phyloP scores from a whole-genome alignment of 352 stramenopile species.

The Hyaloperonospora brassicae region DNA sequence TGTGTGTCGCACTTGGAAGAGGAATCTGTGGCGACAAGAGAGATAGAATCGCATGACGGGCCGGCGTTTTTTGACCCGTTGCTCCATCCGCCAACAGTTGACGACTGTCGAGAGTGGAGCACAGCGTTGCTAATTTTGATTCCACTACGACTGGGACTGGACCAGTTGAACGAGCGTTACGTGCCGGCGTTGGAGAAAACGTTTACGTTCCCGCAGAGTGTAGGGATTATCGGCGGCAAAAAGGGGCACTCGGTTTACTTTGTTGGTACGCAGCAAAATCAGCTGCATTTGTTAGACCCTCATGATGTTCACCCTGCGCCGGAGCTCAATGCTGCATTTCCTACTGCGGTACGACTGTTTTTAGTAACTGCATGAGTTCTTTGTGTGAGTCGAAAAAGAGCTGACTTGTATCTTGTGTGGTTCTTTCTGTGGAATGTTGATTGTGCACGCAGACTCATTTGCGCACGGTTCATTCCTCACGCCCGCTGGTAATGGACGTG shows the following conservation, averaged over 20 bases:
- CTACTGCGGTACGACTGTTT: conserved; percentile 43
- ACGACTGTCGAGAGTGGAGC: conserved; percentile 62
- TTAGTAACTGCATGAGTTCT: background rate
- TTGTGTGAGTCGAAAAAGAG: background rate
- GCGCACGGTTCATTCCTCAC: conserved; percentile 43
- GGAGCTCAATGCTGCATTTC: conserved; percentile 67
- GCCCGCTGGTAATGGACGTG: conserved; percentile 72
- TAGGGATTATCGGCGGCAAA: conserved; percentile 92
- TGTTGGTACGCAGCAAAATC: conserved; percentile 83
- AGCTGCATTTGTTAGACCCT: conserved; percentile 78
- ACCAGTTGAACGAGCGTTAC: conserved; percentile 79
- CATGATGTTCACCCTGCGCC: conserved; percentile 63
- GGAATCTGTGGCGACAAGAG: conserved; percentile 7
- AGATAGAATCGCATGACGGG: background rate
- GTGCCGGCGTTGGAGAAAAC: conserved; percentile 64
- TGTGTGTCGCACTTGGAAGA: conserved; percentile 55
- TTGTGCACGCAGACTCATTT: conserved; percentile 48
- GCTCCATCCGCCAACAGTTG: conserved; percentile 52
- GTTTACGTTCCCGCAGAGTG: conserved; percentile 88
- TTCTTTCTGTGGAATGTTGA: conserved; percentile 1
- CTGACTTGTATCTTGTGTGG: conserved; percentile 2
- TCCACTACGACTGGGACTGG: conserved; percentile 87
- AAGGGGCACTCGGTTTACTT: conserved; percentile 94
- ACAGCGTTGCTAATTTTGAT: conserved; percentile 88
- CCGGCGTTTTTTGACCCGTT: conserved; percentile 78